Base-by-base conservation (phyloP, 768 basidiomycete species). In the Tylopilus sp. region DNA sequence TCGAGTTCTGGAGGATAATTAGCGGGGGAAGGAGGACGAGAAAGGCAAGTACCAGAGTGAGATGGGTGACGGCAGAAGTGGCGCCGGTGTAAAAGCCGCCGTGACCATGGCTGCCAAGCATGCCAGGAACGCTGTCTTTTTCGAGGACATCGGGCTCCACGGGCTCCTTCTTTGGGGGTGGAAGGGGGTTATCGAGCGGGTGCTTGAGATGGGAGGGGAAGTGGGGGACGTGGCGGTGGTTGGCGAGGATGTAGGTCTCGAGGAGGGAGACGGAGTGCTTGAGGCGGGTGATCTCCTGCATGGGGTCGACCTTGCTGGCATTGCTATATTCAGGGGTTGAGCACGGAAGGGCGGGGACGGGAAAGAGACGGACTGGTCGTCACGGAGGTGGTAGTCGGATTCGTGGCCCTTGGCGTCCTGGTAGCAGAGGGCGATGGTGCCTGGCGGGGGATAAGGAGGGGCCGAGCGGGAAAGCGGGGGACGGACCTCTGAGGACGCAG, bases 361-460 rank as follows among this genome's bases (percentile, higher is more conserved):
- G 33, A 1, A 1, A 19, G 22, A 29, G 40, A 60, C 69, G 28
- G 38, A 70, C 63, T 62, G 67, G 59, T 84, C 84, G 73, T 85
- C 82, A 69, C 84, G 84, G 70, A 73, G 53, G 51, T 72, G 68
- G n/a, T 63, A 62, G 63, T 81, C 80, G 48, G 72, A 74, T 53
- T 88, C 87, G 65, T 82, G 82, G 49, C 80, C 84, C 67, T 81
- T 75, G 53, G 79, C 80, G 73, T 86, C 84, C 63, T 89, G 86
- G 74, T 91, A 91, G 73, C 89, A 92, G 61, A 79, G 79, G 31
- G 86, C 82, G 63, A 87, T 82, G 31, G 90, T 92, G 52, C 90
- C 89, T 91, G 64, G 53, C 53, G 59, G 53, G 58, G 56, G 41
- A 51, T 57, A 38, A 62, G 49, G 47, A 31, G 40, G 53, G 54